Evolutionary conservation across 164 flowering plant species (phyloP).

Genomic region (Akebia trifoliata): DNA sequence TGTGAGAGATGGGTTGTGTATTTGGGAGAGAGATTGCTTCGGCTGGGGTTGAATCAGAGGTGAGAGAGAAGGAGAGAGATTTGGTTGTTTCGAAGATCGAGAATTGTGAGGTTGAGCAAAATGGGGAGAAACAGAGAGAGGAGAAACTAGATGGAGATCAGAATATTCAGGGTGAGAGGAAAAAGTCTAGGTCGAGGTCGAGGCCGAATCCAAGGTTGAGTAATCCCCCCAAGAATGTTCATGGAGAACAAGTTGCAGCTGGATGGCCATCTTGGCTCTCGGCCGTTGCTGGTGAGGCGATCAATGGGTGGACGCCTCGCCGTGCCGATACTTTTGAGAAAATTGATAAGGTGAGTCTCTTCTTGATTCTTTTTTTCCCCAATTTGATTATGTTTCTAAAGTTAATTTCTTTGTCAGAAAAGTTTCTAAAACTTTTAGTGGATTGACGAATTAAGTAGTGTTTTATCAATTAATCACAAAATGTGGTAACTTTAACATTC

Average conservation of each 20-base stretch:
- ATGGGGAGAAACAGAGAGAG: conserved; percentile 19
- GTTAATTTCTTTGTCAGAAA: too few relatives aligned
- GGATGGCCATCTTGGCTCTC: conserved; percentile 62
- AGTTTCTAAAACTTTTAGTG: too few relatives aligned
- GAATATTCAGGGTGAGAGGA: conserved; percentile 26
- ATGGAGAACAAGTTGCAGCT: conserved; percentile 58
- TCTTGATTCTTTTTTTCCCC: neutral
- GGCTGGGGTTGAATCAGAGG: conserved; percentile 12
- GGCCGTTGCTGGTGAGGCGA: conserved; percentile 52
- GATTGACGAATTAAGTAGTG: too few relatives aligned
- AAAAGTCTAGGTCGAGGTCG: conserved; percentile 8
- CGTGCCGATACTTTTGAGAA: conserved; percentile 49
- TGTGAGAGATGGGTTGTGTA: conserved; percentile 46
- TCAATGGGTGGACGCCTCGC: conserved; percentile 51
- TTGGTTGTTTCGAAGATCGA: conserved; percentile 6
- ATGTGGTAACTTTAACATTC: too few relatives aligned
- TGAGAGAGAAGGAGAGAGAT: conserved; percentile 17
- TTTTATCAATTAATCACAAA: too few relatives aligned
- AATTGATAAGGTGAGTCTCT: conserved; percentile 36
- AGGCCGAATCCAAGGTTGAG: conserved; percentile 36
- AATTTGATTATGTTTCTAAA: too few relatives aligned
- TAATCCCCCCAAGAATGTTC: conserved; percentile 34
- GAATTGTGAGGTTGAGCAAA: conserved; percentile 20
- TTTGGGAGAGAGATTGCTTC: conserved; percentile 35
- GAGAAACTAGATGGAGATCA: conserved; percentile 11